Base-by-base conservation (phyloP, 2,329 filamentous ascomycete species). In the Botrytis tulipae region DNA sequence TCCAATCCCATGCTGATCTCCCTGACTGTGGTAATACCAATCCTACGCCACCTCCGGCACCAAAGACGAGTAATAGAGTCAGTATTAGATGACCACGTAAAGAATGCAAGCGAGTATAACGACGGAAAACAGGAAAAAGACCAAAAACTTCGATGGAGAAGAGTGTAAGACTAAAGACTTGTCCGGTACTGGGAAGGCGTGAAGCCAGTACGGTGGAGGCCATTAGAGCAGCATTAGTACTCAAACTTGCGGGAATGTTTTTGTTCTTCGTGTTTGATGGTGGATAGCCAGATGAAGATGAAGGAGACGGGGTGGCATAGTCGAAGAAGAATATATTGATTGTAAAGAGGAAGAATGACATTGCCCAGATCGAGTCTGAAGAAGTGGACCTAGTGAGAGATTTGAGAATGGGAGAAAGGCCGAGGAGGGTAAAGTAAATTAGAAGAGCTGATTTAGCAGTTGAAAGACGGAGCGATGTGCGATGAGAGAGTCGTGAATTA, bases 291-390 rank as follows among this genome's bases (percentile, higher is more conserved):
- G 72, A 71, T 77, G 93, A 91, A 78, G 90, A 92, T 74, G 51
- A 63, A 4, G 80, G 81, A 0, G 80, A 79, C 59, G 84, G 83
- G 59, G 86, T 83, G 59, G 93, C 92, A 82, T 99, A 99, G 85
- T 99, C 96, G 80, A 98, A 98, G 82, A 97, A 98, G 83, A 97
- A 97, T 75, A 98, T 94, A 82, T 99, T 99, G 83, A 98, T 95
- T 79, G 93, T 89, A 76, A 99, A 89, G 62, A 99, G 87, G 90
- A 94, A 96, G 80, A 93, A 95, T 69, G 93, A 96, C 85, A 99
- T 92, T 73, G 96, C 94, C 96, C 96, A 99, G 81, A 99, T 99
- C 61, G 92, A 96, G 86, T 99, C 96, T 73, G 90, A 92, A 12
- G 93, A 95, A 7, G 95, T 98, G 8, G 95, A 98, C 69, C 89